Conservation (phyloP, 306 rosid species). For the Cucurbita ficifolia region DNA sequence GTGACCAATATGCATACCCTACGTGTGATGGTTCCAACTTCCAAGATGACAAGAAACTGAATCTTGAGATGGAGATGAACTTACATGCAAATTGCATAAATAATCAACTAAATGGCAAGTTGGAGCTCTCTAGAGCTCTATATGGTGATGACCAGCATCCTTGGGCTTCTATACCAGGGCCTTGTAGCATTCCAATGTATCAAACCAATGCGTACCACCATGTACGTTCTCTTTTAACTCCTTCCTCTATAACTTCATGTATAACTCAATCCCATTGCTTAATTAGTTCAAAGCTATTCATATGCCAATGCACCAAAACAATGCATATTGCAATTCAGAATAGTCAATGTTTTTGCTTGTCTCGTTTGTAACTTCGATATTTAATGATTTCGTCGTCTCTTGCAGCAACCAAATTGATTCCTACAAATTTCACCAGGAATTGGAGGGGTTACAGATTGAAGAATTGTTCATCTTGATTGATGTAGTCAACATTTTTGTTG, state of each 20-base stretch:
- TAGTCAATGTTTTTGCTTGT: not conserved
- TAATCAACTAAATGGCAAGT: slow-evolving; percentile 47
- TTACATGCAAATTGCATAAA: slow-evolving; percentile 48
- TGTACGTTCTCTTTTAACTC: slow-evolving; percentile 5
- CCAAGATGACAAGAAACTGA: slow-evolving; percentile 38
- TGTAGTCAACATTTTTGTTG: slow-evolving; percentile 1
- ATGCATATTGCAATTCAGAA: not conserved
- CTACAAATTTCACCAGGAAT: not conserved
- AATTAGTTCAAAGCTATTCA: not conserved
- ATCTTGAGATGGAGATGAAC: slow-evolving; percentile 32
- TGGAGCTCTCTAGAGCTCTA: slow-evolving; percentile 21
- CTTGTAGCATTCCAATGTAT: slow-evolving; percentile 31
- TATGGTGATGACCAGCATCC: slow-evolving; percentile 21
- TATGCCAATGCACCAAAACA: not conserved
- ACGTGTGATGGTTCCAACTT: slow-evolving; percentile 52
- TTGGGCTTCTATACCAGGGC: slow-evolving; percentile 70
- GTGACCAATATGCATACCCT: slow-evolving; percentile 46
- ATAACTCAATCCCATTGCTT: not conserved
- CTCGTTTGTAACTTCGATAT: not conserved
- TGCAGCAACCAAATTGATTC: slow-evolving; percentile 4
- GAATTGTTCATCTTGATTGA: not conserved
- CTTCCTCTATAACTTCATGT: not conserved
- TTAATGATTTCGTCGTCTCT: not conserved
- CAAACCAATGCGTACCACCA: slow-evolving; percentile 3
- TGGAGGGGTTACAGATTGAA: not conserved